A percentile compares a stretch with the other conserved stretches of the same genome.
These are phyloP conservation scores for Fusarium sp. DNA, from an alignment of 2,329 filamentous ascomycete species.

Conservation along the genomic window DNA sequence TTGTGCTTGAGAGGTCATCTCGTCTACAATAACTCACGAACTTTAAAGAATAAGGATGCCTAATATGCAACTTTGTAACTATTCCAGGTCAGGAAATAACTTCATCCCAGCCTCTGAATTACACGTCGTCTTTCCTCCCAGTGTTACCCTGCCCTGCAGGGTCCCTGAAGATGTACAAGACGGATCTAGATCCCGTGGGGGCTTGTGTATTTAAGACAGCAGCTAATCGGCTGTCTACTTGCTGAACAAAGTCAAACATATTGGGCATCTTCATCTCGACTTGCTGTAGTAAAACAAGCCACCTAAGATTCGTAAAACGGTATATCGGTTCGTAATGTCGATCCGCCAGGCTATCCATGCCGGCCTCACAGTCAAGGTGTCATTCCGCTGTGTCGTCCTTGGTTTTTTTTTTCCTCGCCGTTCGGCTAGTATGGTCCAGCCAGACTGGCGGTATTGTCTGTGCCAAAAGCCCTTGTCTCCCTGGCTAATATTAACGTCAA, in stretches of 20 bases:
- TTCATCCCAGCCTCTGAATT: conserved; percentile 5
- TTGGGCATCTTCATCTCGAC: conserved; percentile 21
- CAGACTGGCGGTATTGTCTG: conserved; percentile 29
- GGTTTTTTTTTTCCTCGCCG: conserved; percentile 5
- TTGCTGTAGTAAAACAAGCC: conserved; percentile 4
- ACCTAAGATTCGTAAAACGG: conserved; percentile 3
- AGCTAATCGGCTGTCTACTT: conserved; percentile 9
- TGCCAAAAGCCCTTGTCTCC: conserved; percentile 14
- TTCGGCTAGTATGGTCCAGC: conserved; percentile 27
- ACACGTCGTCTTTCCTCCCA: neutral
- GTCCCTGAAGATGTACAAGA: conserved; percentile 6
- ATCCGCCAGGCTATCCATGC: conserved; percentile 33
- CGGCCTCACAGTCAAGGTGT: conserved; percentile 29
- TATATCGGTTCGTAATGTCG: conserved; percentile 14
- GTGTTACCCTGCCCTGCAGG: conserved; percentile 6
- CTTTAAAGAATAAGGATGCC: neutral
- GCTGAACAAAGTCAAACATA: conserved; percentile 28
- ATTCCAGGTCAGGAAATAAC: neutral
- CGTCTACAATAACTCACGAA: conserved; percentile 6
- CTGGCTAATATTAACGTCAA: conserved; percentile 28
- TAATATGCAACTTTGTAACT: neutral
- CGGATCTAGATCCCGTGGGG: conserved; percentile 24
- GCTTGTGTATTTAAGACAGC: neutral
- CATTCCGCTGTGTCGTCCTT: conserved; percentile 31
- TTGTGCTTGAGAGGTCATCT: conserved; percentile 32